These are phyloP conservation scores for Hypomontagnella submonticulosa DNA, from an alignment of 495 filamentous ascomycete species.

Conservation along the genomic window DNA sequence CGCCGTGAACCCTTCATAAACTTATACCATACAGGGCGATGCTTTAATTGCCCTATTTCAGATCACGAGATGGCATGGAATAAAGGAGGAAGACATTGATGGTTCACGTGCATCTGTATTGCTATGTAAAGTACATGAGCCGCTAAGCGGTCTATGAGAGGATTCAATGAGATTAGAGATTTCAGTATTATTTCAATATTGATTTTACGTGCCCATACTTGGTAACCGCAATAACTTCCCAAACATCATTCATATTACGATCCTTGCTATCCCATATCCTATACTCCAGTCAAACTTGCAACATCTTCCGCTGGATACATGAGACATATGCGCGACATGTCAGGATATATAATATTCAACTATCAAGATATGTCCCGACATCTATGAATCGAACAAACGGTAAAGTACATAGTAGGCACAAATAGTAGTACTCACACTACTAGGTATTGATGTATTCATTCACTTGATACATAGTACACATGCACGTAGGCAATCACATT, in stretches of 20 bases:
- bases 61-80: conserved; percentile 31
- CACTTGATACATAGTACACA: too few relatives aligned
- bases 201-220: conserved; percentile 3
- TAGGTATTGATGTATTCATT: too few relatives aligned
- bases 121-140: conserved; percentile 41
- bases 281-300: too few relatives aligned
- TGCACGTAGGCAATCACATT: too few relatives aligned
- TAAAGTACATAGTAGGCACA: too few relatives aligned
- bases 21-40: conserved; percentile 19
- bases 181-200: background rate
- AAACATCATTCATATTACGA: background rate
- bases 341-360: too few relatives aligned
- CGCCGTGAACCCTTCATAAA: conserved; percentile 21
- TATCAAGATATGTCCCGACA: too few relatives aligned
- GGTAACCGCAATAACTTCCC: background rate
- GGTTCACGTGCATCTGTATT: conserved; percentile 41
- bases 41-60: conserved; percentile 24
- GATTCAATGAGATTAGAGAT: conserved; percentile 28
- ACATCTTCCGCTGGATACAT: too few relatives aligned
- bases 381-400: too few relatives aligned
- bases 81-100: conserved; percentile 20
- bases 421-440: too few relatives aligned
- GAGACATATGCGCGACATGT: too few relatives aligned
- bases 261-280: too few relatives aligned
- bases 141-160: conserved; percentile 15